phyloP scores from a whole-genome alignment of 768 basidiomycete genomes.

The Lepiota brunneoincarnata region DNA sequence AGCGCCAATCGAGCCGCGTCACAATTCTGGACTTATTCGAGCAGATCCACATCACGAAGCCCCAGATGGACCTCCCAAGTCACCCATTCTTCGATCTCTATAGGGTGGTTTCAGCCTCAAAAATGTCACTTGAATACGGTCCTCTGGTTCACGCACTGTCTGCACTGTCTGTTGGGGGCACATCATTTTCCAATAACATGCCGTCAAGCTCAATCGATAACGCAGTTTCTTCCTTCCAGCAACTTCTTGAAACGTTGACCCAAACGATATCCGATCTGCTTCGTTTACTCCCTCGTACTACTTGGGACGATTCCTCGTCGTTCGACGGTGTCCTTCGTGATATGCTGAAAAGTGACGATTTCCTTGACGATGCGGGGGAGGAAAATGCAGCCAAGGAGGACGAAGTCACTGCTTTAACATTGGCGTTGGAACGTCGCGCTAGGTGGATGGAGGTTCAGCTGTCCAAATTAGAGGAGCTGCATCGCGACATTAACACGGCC shows the following conservation, averaged over 20 bases:
- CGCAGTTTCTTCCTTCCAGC: conserved; percentile 87
- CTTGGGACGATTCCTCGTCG: conserved; percentile 88
- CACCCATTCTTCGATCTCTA: conserved; percentile 76
- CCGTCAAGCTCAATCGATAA: conserved; percentile 89
- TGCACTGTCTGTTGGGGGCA: conserved; percentile 81
- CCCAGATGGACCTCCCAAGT: conserved; percentile 60
- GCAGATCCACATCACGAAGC: conserved; percentile 60
- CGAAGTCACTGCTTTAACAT: conserved; percentile 80
- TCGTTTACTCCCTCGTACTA: conserved; percentile 81
- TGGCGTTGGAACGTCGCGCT: conserved; percentile 84
- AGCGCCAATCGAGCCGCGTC: conserved; percentile 42
- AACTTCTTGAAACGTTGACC: conserved; percentile 82
- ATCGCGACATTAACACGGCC: conserved; percentile 87
- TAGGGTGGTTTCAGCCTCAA: conserved; percentile 71
- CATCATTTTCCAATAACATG: conserved; percentile 80
- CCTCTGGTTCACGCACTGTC: conserved; percentile 85
- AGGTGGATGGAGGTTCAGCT: conserved; percentile 93
- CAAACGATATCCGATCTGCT: conserved; percentile 88
- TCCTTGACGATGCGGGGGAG: conserved; percentile 72
- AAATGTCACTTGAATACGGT: conserved; percentile 81
- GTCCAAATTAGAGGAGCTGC: conserved; percentile 84
- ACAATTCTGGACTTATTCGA: conserved; percentile 65
- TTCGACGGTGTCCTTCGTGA: conserved; percentile 84
- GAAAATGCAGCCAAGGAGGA: conserved; percentile 69
- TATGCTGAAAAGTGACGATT: conserved; percentile 87